Base-by-base conservation (phyloP, 257 asterid species). In the Nicotiana sylvestris region DNA sequence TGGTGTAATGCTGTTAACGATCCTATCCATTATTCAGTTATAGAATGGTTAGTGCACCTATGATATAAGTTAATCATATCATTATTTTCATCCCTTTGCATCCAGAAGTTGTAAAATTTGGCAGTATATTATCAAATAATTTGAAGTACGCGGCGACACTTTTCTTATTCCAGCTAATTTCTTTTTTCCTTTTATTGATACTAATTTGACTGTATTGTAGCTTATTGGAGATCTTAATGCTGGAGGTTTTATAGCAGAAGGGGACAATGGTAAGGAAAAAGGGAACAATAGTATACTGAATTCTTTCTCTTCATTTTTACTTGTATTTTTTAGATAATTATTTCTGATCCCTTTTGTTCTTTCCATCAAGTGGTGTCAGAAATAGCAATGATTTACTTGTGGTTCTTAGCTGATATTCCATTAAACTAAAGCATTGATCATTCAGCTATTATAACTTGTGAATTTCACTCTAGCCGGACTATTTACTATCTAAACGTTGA, bases 171-270 rank as follows among this genome's bases (percentile, higher is more conserved):
- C 4, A 76, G 16, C 15, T 25, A 2, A 15, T 27, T 13, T 17
- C 79, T 25, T 12, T 76, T 51, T 76, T 43, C 64, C 43, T 76
- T 2, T 15, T 51, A 13, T 76, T 49, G 80, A 51, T 25, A 27
- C 80, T 15, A 39, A 76, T 78, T 58, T 81, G 68, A 15, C 60
- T 56, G 64, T 74, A 67, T 77, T 86, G 93, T 93, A 95, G 99
- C 96, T 94, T 81, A 85, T 94, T 68, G 91, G 93, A 81, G 99
- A 96, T 85, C 94, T 96, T 18, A 94, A 94, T 86, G 84, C 62
- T 76, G 93, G 96, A 89, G 90, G 91, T 77, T 21, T 89, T 78
- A 83, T 89, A 87, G 82, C 85, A 68, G 93, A 87, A 66, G 83
- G 86, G 66, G 91, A 88, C 53, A 86, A 87, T 77, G 95, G 98